Evolutionary conservation across 345 rosid genomes (phyloP).

Genomic region (Erysimum cheiranthoides): DNA sequence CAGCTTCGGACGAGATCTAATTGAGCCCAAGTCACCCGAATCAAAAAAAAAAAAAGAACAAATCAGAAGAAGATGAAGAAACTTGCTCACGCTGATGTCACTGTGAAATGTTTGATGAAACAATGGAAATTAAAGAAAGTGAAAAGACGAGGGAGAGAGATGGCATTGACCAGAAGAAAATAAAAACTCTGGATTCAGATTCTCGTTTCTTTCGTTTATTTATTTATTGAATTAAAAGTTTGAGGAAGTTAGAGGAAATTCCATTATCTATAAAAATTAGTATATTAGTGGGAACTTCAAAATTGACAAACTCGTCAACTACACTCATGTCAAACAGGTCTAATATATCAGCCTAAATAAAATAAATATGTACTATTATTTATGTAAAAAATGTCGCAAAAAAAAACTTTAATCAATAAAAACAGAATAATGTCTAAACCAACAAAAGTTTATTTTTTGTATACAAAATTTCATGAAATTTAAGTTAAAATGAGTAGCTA

Average conservation of each 20-base stretch:
- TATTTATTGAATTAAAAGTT: not conserved
- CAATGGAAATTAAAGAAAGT: not conserved
- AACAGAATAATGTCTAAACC: too few relatives aligned
- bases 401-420: too few relatives aligned
- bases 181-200: not conserved
- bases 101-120: conserved; percentile 12
- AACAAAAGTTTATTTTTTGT: too few relatives aligned
- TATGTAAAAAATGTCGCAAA: too few relatives aligned
- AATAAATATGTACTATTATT: too few relatives aligned
- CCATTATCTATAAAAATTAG: not conserved
- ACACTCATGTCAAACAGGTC: not conserved
- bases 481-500: not conserved
- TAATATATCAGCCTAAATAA: too few relatives aligned
- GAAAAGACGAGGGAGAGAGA: conserved; percentile 20
- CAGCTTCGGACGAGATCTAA: conserved; percentile 19
- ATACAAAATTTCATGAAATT: too few relatives aligned
- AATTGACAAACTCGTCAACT: not conserved
- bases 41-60: not conserved
- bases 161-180: not conserved
- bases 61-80: not conserved
- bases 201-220: not conserved
- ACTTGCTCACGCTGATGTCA: conserved; percentile 14
- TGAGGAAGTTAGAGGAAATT: not conserved
- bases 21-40: not conserved
- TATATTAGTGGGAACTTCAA: conserved; percentile 15